These are phyloP conservation scores for Maudiozyma turicensis DNA, from an alignment of 805 yeast species.

Conservation along the genomic window DNA sequence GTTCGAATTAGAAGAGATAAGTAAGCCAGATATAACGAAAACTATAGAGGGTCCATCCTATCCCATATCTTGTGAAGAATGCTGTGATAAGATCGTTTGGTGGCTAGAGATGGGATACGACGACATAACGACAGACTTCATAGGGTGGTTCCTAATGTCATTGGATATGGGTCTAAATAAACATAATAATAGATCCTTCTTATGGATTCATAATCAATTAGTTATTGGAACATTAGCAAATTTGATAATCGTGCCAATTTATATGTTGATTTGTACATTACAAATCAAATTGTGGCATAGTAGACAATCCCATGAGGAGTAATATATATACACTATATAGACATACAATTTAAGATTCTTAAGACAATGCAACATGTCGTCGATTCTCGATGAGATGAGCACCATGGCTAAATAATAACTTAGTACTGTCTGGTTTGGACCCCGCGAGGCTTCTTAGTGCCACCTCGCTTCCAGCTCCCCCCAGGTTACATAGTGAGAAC, in stretches of 20 bases:
- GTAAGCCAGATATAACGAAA: slow-evolving; percentile 79
- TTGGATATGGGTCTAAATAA: slow-evolving; percentile 64
- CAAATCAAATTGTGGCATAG: slow-evolving; percentile 34
- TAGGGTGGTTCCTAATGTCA: slow-evolving; percentile 73
- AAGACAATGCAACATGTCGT: neutral
- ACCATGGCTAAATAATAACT: neutral
- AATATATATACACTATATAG: neutral
- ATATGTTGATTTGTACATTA: slow-evolving; percentile 38
- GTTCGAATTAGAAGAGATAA: slow-evolving; percentile 62
- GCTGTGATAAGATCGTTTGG: slow-evolving; percentile 51
- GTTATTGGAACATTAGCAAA: slow-evolving; percentile 40
- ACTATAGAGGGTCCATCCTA: slow-evolving; percentile 76
- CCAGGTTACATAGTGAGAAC: no score
- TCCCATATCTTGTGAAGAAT: slow-evolving; percentile 56
- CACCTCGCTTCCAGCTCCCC: no score
- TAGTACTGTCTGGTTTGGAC: no score
- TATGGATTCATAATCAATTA: slow-evolving; percentile 46
- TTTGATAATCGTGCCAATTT: slow-evolving; percentile 48
- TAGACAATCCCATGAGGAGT: slow-evolving; percentile 1
- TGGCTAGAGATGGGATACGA: slow-evolving; percentile 56
- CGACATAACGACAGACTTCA: slow-evolving; percentile 68
- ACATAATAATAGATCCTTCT: slow-evolving; percentile 33
- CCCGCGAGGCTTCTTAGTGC: no score
- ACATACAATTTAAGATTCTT: neutral
- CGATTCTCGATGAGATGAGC: neutral